Evolutionary conservation across 495 filamentous ascomycete species (phyloP).

Genomic region (Diplogelasinospora grovesii): DNA sequence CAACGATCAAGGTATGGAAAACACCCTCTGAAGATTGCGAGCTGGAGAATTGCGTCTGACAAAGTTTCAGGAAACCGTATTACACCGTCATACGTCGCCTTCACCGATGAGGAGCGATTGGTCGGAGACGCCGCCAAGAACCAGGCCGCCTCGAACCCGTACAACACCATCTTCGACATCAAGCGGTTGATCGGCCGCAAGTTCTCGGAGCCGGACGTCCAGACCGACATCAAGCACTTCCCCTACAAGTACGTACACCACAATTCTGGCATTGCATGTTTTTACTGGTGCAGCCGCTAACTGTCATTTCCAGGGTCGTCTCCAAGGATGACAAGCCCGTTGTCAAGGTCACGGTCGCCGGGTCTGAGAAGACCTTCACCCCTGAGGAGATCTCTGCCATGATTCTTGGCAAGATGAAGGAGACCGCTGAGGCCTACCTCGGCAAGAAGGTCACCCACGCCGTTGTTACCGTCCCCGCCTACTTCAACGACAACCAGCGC

Average conservation of each 20-base stretch:
- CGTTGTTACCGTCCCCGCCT: conserved; percentile 94
- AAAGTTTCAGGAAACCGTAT: conserved; percentile 78
- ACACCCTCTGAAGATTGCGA: too few relatives aligned
- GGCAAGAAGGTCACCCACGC: conserved; percentile 95
- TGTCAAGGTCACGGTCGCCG: conserved; percentile 70
- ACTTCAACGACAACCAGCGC: conserved; percentile 99
- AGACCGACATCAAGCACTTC: conserved; percentile 82
- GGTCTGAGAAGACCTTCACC: conserved; percentile 68
- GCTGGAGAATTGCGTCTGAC: conserved; percentile 4
- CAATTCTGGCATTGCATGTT: background rate
- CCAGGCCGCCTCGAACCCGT: conserved; percentile 91
- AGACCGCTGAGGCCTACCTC: conserved; percentile 87
- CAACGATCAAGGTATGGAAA: conserved; percentile 66
- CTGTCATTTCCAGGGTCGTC: conserved; percentile 42
- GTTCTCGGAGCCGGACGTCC: conserved; percentile 77
- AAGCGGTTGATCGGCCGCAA: conserved; percentile 93
- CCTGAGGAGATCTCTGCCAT: conserved; percentile 86
- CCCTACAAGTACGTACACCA: conserved; percentile 58
- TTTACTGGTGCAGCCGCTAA: conserved; percentile 6
- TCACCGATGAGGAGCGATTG: conserved; percentile 93
- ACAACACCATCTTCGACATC: conserved; percentile 83
- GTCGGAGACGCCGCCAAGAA: conserved; percentile 99
- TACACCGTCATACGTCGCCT: conserved; percentile 97
- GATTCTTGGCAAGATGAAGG: conserved; percentile 93
- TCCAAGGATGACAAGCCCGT: conserved; percentile 77